Evolutionary conservation across 257 asterid species (phyloP).

Genomic region (Solanum appendiculatum): DNA sequence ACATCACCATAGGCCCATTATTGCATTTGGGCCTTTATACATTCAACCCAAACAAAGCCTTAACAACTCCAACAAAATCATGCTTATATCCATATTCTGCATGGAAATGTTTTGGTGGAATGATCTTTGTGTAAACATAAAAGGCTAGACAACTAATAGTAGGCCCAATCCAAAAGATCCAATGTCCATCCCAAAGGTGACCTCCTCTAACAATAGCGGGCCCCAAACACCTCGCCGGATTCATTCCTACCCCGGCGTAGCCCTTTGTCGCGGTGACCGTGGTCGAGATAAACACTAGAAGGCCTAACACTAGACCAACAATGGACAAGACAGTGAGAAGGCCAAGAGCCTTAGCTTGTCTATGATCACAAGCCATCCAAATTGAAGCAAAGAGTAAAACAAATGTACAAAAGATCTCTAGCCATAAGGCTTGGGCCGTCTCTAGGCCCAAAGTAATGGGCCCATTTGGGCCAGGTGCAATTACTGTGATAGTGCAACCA

Average conservation of each 20-base stretch:
- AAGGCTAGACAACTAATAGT: constrained; percentile 40
- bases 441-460: constrained; percentile 34
- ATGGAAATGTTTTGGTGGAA: constrained; percentile 53
- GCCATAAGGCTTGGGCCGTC: constrained; percentile 56
- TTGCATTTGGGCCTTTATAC: not conserved
- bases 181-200: constrained; percentile 64
- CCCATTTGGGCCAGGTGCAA: constrained; percentile 45
- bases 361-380: constrained; percentile 71
- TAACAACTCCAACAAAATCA: constrained; percentile 38
- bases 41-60: constrained; percentile 17
- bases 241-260: constrained; percentile 61
- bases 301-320: constrained; percentile 49
- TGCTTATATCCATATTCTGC: constrained; percentile 38
- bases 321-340: constrained; percentile 20
- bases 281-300: constrained; percentile 51
- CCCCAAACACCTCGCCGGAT: constrained; percentile 71
- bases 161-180: constrained; percentile 80
- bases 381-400: constrained; percentile 47
- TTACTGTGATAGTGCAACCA: constrained; percentile 53
- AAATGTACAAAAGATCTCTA: constrained; percentile 52
- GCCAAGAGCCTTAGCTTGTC: constrained; percentile 49
- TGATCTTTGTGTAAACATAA: constrained; percentile 52
- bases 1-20: not conserved
- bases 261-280: constrained; percentile 48
- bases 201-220: constrained; percentile 67